phyloP scores from a whole-genome alignment of 2,329 filamentous ascomycete genomes.

The Diaporthe amygdali region DNA sequence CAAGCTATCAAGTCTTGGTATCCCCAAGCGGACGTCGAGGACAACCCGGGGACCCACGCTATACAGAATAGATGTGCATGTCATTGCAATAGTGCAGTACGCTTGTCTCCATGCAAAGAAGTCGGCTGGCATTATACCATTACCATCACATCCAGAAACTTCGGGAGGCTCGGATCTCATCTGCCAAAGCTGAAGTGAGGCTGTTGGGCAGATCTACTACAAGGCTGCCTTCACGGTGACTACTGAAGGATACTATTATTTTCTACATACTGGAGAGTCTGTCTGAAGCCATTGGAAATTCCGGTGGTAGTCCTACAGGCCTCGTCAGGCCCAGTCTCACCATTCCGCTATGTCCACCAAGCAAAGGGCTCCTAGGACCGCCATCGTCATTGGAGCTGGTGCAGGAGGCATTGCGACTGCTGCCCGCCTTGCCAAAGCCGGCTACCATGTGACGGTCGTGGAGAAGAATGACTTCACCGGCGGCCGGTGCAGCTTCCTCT shows the following conservation, averaged over 20 bases:
- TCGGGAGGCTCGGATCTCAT: neutral
- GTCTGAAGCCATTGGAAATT: neutral
- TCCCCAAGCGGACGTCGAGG: neutral
- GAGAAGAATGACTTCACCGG: slow-evolving; percentile 79
- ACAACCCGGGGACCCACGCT: neutral
- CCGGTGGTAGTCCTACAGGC: neutral
- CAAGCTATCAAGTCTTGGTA: neutral
- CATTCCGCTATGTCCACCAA: slow-evolving; percentile 4
- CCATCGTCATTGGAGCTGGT: slow-evolving; percentile 60
- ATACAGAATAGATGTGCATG: neutral
- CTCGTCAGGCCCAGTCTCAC: neutral
- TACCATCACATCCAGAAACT: neutral
- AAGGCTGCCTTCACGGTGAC: neutral
- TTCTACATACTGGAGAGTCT: neutral
- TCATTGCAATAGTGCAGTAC: neutral
- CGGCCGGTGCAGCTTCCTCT: slow-evolving; percentile 71
- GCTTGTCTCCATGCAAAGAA: neutral
- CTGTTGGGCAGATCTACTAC: no score
- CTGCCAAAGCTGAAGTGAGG: neutral
- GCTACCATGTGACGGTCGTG: slow-evolving; percentile 75
- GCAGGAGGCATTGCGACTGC: slow-evolving; percentile 75
- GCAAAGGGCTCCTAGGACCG: slow-evolving; percentile 7
- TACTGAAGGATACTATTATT: neutral
- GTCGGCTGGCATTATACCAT: neutral
- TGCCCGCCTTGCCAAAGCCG: slow-evolving; percentile 72